Base-by-base conservation (phyloP, 1,284 basidiomycete genomes). In the Hypsizygus ulmarius region DNA sequence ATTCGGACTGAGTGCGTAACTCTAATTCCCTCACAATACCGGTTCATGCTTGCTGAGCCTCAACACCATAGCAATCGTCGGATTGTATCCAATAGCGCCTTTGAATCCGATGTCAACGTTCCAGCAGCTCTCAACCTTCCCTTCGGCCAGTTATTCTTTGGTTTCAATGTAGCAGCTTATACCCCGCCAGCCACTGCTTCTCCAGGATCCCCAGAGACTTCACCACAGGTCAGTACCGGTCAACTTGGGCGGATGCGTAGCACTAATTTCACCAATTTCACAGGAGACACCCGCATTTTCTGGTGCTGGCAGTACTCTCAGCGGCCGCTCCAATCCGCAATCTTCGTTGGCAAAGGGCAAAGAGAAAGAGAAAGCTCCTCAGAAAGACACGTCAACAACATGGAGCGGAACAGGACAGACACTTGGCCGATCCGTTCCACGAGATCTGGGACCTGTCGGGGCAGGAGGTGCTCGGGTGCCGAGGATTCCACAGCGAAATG, bases 131-230 rank as follows among this genome's bases (percentile, higher is more conserved):
- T 99, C 39, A 88, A 90, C 57, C 73, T 99, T 25, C 94, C 96
- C 0, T 88, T 90, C 54, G 97, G 97, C 15, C 90, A 95, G 59
- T 74, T 97, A 18, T 97, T 97, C 75, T 97, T 97, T 62, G 94
- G 94, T 7, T 97, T 87, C 72, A 86, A 87, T 47, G 79, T 90
- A 40, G 69, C 82, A 2, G 72, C 85, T 0, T 93, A 90, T 62
- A 78, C 75, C 11, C 81, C 84, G 6, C 74, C 82, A 10, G 61
- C 70, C 18, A 60, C 74, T 5, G 36, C 58, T 7, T 34, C 43
- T 27, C 42, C 50, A 14, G 43, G 40, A 28, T 64, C 65, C 12
- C 60, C 62, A 5, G 59, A 60, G 16, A 34, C 47, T 36, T 34
- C 52, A 11, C 44, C 59, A 30, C 62, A 61, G 57, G 70, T 69